Base-by-base conservation (phyloP, 768 basidiomycete genomes). In the Steccherinum ochraceum region DNA sequence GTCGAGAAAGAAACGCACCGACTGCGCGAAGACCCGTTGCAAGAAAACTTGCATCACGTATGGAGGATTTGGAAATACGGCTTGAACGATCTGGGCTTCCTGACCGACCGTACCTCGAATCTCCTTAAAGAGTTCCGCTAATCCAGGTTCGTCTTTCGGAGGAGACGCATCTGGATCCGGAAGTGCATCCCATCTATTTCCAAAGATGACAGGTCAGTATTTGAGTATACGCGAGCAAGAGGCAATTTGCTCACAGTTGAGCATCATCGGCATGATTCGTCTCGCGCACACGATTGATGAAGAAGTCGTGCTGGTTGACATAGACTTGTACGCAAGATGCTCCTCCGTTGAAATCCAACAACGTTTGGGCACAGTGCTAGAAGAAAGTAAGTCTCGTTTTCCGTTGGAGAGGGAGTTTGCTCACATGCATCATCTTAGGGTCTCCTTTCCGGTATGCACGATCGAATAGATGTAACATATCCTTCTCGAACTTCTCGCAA, bases 221-320 rank as follows among this genome's bases (percentile, higher is more conserved):
- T 2, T n/a, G n/a, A n/a, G n/a, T n/a, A n/a, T n/a, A n/a, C n/a
- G n/a, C n/a, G n/a, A n/a, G n/a, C n/a, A n/a, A n/a, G n/a, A 46
- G 21, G 21, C 46, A 27, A 25, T 27, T 16, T 25, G 65, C 79
- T 48, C 51, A 86, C 81, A 86, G 64, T 49, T 77, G 46, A n/a
- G 72, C 72, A 59, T 85, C 83, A 25, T 79, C 73, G 39, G 70
- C 68, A 12, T 76, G 68, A 52, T 76, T 75, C 25, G 74, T 73
- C 48, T 84, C 85, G 27, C 86, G 83, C 35, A 91, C 83, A 49
- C 90, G 81, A 64, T 94, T 94, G 65, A 98, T 97, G 75, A 99
- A 99, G 74, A 99, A 99, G 65, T 98, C 96, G 60, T 99, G 96
- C 64, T 99, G 96, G 61, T 98, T 99, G 50, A 99, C 96, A 61